Percentiles rank a stretch among this genome's conserved stretches.
phyloP scores from a whole-genome alignment of 2,329 filamentous ascomycete genomes.

The Sporothrix protearum region DNA sequence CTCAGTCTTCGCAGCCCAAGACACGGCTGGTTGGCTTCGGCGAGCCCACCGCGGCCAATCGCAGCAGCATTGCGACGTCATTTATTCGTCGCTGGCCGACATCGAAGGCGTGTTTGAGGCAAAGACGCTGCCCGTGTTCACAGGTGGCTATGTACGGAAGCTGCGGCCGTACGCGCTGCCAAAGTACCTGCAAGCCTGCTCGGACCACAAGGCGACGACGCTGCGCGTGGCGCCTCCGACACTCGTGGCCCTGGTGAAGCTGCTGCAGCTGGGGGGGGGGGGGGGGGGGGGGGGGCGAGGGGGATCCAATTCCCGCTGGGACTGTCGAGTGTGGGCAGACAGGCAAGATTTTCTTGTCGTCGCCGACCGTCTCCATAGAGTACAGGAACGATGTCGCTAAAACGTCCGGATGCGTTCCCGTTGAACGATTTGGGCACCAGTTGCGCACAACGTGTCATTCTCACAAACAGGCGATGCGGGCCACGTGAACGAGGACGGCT shows the following conservation, averaged over 20 bases:
- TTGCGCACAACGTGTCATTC: neutral
- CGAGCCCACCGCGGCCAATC: conserved; percentile 3
- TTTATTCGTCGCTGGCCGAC: conserved; percentile 12
- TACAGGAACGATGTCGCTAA: conserved; percentile 6
- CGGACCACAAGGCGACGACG: neutral
- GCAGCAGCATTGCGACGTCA: neutral
- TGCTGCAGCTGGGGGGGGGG: neutral
- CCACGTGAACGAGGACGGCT: conserved; percentile 7
- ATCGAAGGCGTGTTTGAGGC: conserved; percentile 16
- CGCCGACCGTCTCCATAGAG: conserved; percentile 7
- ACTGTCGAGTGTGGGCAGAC: neutral
- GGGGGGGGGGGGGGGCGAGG: neutral
- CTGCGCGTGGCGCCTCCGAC: conserved; percentile 10
- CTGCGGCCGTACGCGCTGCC: neutral
- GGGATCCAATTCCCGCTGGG: too few relatives aligned
- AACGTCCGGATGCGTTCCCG: neutral
- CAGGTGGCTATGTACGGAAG: conserved; percentile 3
- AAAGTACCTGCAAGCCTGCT: neutral
- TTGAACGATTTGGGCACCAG: neutral
- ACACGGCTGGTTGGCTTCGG: neutral
- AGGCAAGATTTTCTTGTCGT: conserved; percentile 1
- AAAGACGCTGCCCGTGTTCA: neutral
- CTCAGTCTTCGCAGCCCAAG: neutral
- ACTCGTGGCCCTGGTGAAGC: conserved; percentile 18
- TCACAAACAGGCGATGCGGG: conserved; percentile 2